Base-by-base conservation (phyloP, 2,329 filamentous ascomycete species). In the Ophiostoma populinum region DNA sequence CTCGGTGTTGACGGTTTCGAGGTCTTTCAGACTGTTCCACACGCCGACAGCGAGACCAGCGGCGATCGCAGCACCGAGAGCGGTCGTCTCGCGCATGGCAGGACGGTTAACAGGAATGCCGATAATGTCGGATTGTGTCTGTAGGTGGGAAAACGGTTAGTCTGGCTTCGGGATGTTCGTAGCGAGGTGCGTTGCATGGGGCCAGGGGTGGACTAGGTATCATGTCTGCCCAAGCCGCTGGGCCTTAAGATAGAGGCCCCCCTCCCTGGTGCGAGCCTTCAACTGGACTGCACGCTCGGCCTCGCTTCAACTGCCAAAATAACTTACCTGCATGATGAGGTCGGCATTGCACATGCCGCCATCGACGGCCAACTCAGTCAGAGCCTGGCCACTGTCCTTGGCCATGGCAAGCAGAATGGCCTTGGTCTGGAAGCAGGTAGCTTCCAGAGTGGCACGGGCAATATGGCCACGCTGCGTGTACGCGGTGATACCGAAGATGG, bases 371-470 rank as follows among this genome's bases (percentile, higher is more conserved):
- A 93, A 65, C 43, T 76, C 70, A 36, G 70, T 65, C 25, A 92
- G 66, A 43, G 70, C 70, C 51, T 86, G 75, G 18, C 75, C 75
- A 35, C 77, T 83, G 57, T 92, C 83, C 46, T 77, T 73, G 49
- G 81, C 80, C 83, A 93, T 93, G 41, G 85, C 82, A 49, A 87
- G 76, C 17, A 93, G 68, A 47, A 93, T 92, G 16, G 85, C 85
- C 47, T 85, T 85, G 17, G 82, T 92, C 56, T 93, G 85, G 63
- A 81, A 92, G 59, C 85, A 92, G 24, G 81, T 86, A 5, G 85
- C 83, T 57, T 93, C 85, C 35, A 93, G 70, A 0, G 85, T 92
- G 24, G 85, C 85, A 41, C 85, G 76, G 29, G 82, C 83, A 47
- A 93, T 82, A 53, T 93, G 85, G 12, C 81, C 82, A 46, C 75